phyloP scores from a whole-genome alignment of 768 basidiomycete genomes.

The Boletus sensibilis region DNA sequence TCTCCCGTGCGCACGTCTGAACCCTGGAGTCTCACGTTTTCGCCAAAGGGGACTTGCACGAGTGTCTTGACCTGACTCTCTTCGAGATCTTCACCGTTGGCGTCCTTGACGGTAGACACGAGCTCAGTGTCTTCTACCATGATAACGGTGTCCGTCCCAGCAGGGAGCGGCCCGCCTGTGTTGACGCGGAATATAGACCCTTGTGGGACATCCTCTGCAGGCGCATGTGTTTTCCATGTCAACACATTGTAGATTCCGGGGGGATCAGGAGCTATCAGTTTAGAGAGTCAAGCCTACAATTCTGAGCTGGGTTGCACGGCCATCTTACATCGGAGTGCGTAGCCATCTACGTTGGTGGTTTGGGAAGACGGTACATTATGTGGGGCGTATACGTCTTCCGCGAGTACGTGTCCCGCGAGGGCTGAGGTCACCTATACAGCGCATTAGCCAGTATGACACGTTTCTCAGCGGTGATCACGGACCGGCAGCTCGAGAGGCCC shows the following conservation, averaged over 20 bases:
- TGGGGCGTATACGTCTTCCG: constrained; percentile 69
- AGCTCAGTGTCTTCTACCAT: constrained; percentile 93
- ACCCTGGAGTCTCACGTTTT: constrained; percentile 73
- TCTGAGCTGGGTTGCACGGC: background rate
- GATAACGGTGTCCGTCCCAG: constrained; percentile 74
- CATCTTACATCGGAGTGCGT: constrained; percentile 68
- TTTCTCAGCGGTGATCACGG: constrained; percentile 11
- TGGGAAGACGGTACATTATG: constrained; percentile 59
- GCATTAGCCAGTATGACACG: background rate
- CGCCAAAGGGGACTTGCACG: constrained; percentile 56
- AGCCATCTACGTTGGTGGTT: constrained; percentile 88
- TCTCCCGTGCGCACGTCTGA: constrained; percentile 73
- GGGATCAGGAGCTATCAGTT: constrained; percentile 52
- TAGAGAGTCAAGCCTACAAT: background rate
- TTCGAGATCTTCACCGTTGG: constrained; percentile 48
- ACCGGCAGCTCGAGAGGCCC: constrained; percentile 43
- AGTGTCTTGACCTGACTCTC: constrained; percentile 72
- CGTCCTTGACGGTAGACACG: constrained; percentile 47
- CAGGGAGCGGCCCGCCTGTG: constrained; percentile 80
- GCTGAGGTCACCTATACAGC: constrained; percentile 51
- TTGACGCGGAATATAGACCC: constrained; percentile 66
- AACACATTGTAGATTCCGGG: constrained; percentile 69
- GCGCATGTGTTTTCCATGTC: constrained; percentile 46
- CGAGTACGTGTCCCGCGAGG: constrained; percentile 69
- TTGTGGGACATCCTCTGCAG: constrained; percentile 38